A percentile compares a stretch with the other conserved stretches of the same genome.
Evolutionary conservation across 345 rosid species (phyloP).

Genomic region (Arabidopsis suecica): DNA sequence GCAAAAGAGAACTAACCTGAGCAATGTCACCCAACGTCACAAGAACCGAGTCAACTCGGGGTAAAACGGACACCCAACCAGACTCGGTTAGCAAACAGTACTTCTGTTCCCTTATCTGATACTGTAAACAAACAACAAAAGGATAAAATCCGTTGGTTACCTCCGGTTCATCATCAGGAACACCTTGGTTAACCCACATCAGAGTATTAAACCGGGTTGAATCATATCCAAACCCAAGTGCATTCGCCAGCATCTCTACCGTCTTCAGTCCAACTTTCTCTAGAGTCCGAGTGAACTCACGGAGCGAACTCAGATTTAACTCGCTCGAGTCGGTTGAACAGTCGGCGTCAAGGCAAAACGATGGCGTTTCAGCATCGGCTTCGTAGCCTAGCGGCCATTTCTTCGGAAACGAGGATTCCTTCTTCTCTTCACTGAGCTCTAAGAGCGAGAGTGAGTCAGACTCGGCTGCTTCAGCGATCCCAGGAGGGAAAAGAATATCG

Average conservation of each 20-base stretch:
- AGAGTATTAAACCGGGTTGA: slow-evolving; percentile 58
- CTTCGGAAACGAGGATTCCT: slow-evolving; percentile 56
- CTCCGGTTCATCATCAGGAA: slow-evolving; percentile 41
- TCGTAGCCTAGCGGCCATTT: slow-evolving; percentile 84
- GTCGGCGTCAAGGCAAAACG: slow-evolving; percentile 59
- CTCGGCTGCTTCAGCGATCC: slow-evolving; percentile 69
- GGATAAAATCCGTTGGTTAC: slow-evolving; percentile 72
- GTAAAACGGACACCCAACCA: slow-evolving; percentile 58
- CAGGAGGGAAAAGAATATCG: slow-evolving; percentile 40
- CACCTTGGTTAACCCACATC: slow-evolving; percentile 59
- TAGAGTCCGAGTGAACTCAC: slow-evolving; percentile 52
- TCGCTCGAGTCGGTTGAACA: slow-evolving; percentile 49
- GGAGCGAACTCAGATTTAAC: slow-evolving; percentile 50
- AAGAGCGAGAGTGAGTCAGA: slow-evolving; percentile 59
- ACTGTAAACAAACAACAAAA: slow-evolving; percentile 66
- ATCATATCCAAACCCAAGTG: slow-evolving; percentile 53
- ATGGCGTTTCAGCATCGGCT: slow-evolving; percentile 47
- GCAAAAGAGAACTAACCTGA: slow-evolving; percentile 53
- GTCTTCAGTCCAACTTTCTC: slow-evolving; percentile 65
- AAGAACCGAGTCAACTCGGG: slow-evolving; percentile 66
- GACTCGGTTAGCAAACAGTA: slow-evolving; percentile 59
- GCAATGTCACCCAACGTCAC: slow-evolving; percentile 77
- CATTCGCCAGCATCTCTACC: slow-evolving; percentile 51
- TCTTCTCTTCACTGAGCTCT: slow-evolving; percentile 50
- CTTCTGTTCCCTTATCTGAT: slow-evolving; percentile 60